A percentile compares a stretch with the other conserved stretches of the same genome.
These are phyloP conservation scores for Fusarium oligoseptatum DNA, from an alignment of 2,329 filamentous ascomycete species.

Conservation along the genomic window DNA sequence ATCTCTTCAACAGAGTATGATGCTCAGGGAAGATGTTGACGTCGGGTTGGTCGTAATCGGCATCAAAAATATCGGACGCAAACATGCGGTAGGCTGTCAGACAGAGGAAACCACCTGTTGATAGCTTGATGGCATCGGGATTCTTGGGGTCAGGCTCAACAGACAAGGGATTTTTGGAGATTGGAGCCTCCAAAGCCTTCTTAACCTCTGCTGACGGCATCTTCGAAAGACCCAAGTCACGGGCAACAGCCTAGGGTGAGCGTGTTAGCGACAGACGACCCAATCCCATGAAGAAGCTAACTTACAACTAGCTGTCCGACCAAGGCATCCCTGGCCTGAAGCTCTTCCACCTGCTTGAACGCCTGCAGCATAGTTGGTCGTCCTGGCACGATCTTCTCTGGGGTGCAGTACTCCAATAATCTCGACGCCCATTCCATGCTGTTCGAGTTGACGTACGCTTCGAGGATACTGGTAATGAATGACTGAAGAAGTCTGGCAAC, in stretches of 20 bases:
- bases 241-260: constrained; percentile 68
- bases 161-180: constrained; percentile 61
- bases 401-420: constrained; percentile 76
- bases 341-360: constrained; percentile 73
- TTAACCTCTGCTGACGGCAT: constrained; percentile 61
- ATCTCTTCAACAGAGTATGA: constrained; percentile 64
- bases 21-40: constrained; percentile 73
- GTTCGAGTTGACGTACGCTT: constrained; percentile 77
- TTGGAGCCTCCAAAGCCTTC: constrained; percentile 57
- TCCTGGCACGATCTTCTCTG: constrained; percentile 72
- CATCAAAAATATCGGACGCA: constrained; percentile 71
- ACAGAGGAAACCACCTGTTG: constrained; percentile 70
- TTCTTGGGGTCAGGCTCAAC: constrained; percentile 60
- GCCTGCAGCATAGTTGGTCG: constrained; percentile 72
- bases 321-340: constrained; percentile 73
- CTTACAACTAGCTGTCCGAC: constrained; percentile 79
- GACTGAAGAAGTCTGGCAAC: constrained; percentile 77
- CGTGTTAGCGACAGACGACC: constrained; percentile 27
- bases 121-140: constrained; percentile 67
- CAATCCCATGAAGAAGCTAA: constrained; percentile 22
- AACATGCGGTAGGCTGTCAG: constrained; percentile 74
- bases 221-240: constrained; percentile 69
- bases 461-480: constrained; percentile 82
- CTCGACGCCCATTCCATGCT: constrained; percentile 73
- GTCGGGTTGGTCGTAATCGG: constrained; percentile 65